Base-by-base conservation (phyloP, 441 rosid species). In the Populus hybrid region DNA sequence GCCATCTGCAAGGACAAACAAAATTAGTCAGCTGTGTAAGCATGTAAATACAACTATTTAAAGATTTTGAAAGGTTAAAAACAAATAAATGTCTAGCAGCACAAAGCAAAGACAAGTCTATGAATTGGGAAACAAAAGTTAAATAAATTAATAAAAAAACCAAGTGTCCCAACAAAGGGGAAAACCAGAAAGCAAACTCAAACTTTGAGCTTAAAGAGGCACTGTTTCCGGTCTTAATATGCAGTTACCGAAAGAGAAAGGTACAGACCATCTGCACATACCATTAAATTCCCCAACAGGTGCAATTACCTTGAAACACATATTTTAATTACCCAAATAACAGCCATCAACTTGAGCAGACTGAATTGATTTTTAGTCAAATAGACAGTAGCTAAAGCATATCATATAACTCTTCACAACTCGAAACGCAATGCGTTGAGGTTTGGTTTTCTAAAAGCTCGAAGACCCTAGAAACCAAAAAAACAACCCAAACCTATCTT, bases 1-100 rank as follows among this genome's bases (percentile, higher is more conserved):
- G 89, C 90, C 99, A 93, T 95, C 93, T 92, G 84, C 5, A 68
- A 4, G 34, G n/a, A 0, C 21, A 21, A 34, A 11, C 46, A 8
- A 63, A 35, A 5, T 30, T 46, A 63, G 59, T 21, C 67, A 23
- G n/a, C 14, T 7, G 34, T 6, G 20, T 4, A 21, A 24, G 46
- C 34, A 69, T 10, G 35, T n/a, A 66, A 30, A 54, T 20, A 7
- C 5, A 34, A 6, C 38, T 34, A 34, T 12, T 38, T 26, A 42
- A 42, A 21, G 21, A 50, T n/a, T 10, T 32, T 12, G 12, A 28
- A 42, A 28, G 57, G 10, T 5, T 59, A 6, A 20, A 7, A 8
- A 40, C 38, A 30, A 23, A 63, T 63, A 63, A 21, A 9, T 63
- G 66, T 63, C 11, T 63, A 10, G 23, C 12, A 63, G 28, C 66